Evolutionary conservation across 495 filamentous ascomycete genomes (phyloP), one percentile per base, ranked within the genome.

Genomic region (Penicillium steckii): DNA sequence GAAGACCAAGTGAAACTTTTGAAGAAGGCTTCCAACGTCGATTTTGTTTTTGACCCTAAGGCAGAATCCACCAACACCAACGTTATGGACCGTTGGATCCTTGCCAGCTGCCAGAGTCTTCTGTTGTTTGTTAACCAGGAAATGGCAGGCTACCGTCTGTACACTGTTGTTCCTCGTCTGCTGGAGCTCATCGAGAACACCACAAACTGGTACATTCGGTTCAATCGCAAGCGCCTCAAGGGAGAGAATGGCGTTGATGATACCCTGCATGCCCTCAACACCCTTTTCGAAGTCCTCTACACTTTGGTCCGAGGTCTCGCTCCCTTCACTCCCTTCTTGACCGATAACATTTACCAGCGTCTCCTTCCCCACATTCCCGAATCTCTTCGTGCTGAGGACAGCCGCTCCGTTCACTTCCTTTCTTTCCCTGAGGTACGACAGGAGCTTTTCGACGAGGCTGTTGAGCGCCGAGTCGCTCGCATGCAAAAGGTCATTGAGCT

Each of bases 171-270:
- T 46, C 94, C 95, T 15, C 83, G 88, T 45, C 73, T 98, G 49
- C 81, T 98, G 24, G 82, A 81, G 48, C 81, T 96, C 67, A 94
- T 97, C 56, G 94, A 98, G 64, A 91, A 94, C 70, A 89, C 89
- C 5, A 97, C 94, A 2, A 98, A 98, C 72, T 98, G 95, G 95
- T 98, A 98, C 69, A 98, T 98, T 65, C 84, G 93, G n/a, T 96
- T 97, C 78, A 98, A 98, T 76, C 84, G 94, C 25, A 91, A 90
- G 68, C 86, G 94, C 17, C 77, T 98, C 48, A 98, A 97, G 84
- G 94, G 94, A 49, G 92, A 95, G 69, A 84, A 87, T 61, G 93
- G 93, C 12, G 68, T 88, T 10, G 82, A 95, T 38, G 94, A 97
- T 61, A 97, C 94, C 22, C 70, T 85, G 47, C 89, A 95, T 67